Base-by-base conservation (phyloP, 2,329 filamentous ascomycete genomes). In the Colletotrichum simmondsii region DNA sequence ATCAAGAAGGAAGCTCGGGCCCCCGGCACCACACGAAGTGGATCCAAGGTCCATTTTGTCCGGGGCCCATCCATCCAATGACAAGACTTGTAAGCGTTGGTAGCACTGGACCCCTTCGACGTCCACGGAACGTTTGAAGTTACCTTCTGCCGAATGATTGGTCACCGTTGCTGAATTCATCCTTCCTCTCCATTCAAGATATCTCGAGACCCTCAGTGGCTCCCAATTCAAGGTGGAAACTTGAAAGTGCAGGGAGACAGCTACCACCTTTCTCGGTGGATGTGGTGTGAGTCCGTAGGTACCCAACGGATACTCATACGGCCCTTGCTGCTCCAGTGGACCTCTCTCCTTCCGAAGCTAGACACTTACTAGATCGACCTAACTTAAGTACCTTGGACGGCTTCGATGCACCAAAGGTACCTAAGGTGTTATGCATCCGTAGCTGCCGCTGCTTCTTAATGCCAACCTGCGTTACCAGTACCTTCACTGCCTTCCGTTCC, bases 21-120 rank as follows among this genome's bases (percentile, higher is more conserved):
- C 30, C 64, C 65, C 65, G 58, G 59, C 42, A 68, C 65, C 52
- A 42, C 32, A 32, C 37, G 37, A 28, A 66, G 53, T 32, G 68
- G 54, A 19, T n/a, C 6, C 32, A 26, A 22, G 14, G 49, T 8
- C 53, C 61, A 46, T 46, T 28, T 35, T 14, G 52, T 32, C 52
- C 65, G 52, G 64, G 53, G 22, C n/a, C 24, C 12, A 28, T 19
- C 32, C 10, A 19, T 12, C 65, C 65, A 72, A 72, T 72, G 5
- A 42, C 52, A 72, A 49, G n/a, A 28, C 28, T 16, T n/a, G 28
- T 14, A 12, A 61, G 37, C n/a, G 22, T 16, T n/a, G 46, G 60
- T 24, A 24, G 14, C 53, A 26, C 24, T 56, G 11, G 24, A 56
- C 24, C 16, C 24, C 53, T 56, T 56, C 22, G 26, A 49, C 42